Evolutionary conservation across 140 eudicot genomes (phyloP), one percentile per base, ranked within the genome.

Genomic region (Erigeron philadelphicus): DNA sequence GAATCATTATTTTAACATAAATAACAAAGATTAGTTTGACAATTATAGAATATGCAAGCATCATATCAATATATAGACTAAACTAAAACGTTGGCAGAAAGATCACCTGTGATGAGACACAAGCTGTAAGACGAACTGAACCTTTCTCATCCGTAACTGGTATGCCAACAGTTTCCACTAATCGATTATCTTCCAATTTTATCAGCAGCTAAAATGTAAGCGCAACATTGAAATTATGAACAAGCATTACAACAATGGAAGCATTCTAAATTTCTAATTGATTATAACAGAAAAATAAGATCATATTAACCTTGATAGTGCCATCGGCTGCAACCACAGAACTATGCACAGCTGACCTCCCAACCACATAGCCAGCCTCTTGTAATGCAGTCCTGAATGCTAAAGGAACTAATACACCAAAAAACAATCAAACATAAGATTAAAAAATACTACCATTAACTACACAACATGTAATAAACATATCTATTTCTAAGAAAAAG

Each of bases 121-220:
- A 94, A 59, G 95, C 97, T 17, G 99, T 94, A 65, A 94, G 94
- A 47, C 97, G 93, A 55, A 81, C 75, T 15, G 97, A 94, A 64
- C 97, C 97, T 81, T 84, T 83, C 72, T 76, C 88, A 75, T 94
- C 97, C 68, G 81, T 43, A 16, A 89, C 95, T 56, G 99, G 99
- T 75, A 94, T 94, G 71, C 99, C 99, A 41, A 94, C 99, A 48
- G 99, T 94, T 87, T 94, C 99, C 68, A 94, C 97, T 63, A 94
- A 72, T 49, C 95, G 81, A 25, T 88, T 90, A 76, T 94, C 99
- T 55, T 87, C 95, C 72, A 94, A 82, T 70, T 89, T 81, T 72
- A 94, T 60, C 65, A 94, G 86, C 66, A 94, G 82, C 99, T 94
- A 82, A 47, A 76, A 65, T 35, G 44, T 17, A 47, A 52, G 57